Percentiles rank a stretch among this genome's conserved stretches.
phyloP scores from a whole-genome alignment of 768 basidiomycete species.

The Lactarius hengduanensis region DNA sequence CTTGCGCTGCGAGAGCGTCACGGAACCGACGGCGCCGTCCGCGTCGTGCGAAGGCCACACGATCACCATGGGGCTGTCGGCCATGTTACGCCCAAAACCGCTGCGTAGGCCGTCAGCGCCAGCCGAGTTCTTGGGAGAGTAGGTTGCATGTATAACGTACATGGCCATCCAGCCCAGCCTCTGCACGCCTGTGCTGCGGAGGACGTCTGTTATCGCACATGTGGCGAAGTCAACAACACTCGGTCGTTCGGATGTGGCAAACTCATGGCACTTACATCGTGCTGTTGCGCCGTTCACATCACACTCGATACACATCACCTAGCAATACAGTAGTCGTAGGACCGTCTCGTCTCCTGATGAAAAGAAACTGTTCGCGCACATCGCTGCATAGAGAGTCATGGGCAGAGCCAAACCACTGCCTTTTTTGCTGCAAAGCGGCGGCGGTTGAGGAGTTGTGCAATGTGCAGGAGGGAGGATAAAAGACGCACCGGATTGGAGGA shows the following conservation, averaged over 20 bases:
- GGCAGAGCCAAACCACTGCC: constrained; percentile 7
- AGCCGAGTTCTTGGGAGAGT: constrained; percentile 2
- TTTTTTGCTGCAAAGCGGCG: neutral
- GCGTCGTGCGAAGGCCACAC: constrained; percentile 57
- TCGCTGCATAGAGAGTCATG: constrained; percentile 13
- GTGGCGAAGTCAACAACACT: neutral
- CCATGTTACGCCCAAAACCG: constrained; percentile 59
- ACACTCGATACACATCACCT: constrained; percentile 26
- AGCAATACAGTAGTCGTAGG: neutral
- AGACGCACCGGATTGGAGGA: neutral
- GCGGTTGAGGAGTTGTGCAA: neutral
- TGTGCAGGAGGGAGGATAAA: neutral
- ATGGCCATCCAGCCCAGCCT: constrained; percentile 33
- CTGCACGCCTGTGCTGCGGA: constrained; percentile 25
- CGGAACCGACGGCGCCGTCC: constrained; percentile 43
- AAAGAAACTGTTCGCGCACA: constrained; percentile 7
- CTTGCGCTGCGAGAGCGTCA: constrained; percentile 65
- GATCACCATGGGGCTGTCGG: constrained; percentile 64
- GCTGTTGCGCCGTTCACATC: constrained; percentile 19
- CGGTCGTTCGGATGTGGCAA: neutral
- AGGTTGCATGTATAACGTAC: constrained; percentile 15
- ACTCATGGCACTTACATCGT: constrained; percentile 12
- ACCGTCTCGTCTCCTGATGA: neutral
- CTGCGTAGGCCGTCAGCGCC: constrained; percentile 35
- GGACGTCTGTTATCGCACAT: constrained; percentile 21